These are phyloP conservation scores for Corymbia maculata DNA, from an alignment of 345 rosid species.

Conservation along the genomic window DNA sequence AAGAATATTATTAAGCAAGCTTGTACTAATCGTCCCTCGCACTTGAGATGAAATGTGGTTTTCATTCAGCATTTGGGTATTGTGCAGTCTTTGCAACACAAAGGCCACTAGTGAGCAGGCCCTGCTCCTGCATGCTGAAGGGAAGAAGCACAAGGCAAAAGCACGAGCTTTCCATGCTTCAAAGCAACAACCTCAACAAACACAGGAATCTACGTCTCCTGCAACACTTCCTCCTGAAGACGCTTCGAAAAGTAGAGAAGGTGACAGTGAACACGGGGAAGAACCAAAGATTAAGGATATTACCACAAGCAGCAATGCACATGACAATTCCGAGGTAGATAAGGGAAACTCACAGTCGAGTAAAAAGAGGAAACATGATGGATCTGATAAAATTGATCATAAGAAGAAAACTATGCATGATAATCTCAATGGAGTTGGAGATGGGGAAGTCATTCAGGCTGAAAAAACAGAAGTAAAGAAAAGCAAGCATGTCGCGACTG, in stretches of 20 bases:
- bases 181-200: constrained; percentile 33
- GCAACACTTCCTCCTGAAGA: constrained; percentile 16
- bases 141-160: constrained; percentile 82
- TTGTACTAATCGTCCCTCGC: neutral
- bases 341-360: constrained; percentile 20
- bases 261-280: neutral
- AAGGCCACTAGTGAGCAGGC: constrained; percentile 80
- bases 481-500: constrained; percentile 6
- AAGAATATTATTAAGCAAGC: neutral
- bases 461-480: constrained; percentile 29
- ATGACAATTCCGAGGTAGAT: constrained; percentile 5
- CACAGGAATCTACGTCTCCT: constrained; percentile 23
- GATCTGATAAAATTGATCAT: neutral
- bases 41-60: neutral
- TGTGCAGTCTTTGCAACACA: constrained; percentile 68
- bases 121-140: constrained; percentile 85
- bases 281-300: constrained; percentile 20
- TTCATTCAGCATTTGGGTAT: neutral
- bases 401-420: neutral
- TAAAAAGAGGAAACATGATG: constrained; percentile 54
- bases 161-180: constrained; percentile 64
- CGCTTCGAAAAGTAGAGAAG: constrained; percentile 11
- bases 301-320: constrained; percentile 1
- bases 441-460: constrained; percentile 31
- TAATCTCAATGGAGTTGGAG: neutral